Evolutionary conservation across 2,329 filamentous ascomycete species (phyloP).

Genomic region (Pyrenochaeta sp.): DNA sequence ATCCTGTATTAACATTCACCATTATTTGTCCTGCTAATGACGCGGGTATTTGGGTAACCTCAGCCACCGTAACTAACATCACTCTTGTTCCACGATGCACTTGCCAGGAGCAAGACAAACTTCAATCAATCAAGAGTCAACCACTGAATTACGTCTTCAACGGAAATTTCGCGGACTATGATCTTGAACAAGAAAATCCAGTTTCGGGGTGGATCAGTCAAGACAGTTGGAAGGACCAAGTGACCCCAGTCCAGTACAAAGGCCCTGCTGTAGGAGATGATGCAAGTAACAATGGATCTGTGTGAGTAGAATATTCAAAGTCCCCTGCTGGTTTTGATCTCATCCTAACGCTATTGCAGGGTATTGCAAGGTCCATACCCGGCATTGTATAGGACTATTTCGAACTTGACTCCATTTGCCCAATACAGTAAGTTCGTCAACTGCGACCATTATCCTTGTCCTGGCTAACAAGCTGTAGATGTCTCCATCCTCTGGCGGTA

Average conservation of each 20-base stretch:
- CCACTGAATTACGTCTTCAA: background rate
- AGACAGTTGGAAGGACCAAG: background rate
- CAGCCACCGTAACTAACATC: background rate
- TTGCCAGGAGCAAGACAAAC: background rate
- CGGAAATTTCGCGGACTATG: conserved; percentile 3
- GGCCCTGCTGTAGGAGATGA: background rate
- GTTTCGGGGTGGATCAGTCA: background rate
- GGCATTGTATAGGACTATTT: background rate
- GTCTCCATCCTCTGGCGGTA: background rate
- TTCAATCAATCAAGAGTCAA: conserved; percentile 1
- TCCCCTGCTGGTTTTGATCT: background rate
- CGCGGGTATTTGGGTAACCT: background rate
- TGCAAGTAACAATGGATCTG: conserved; percentile 1
- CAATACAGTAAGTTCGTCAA: background rate
- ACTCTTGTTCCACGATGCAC: conserved; percentile 2
- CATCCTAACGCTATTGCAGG: background rate
- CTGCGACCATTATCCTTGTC: background rate
- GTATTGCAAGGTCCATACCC: background rate
- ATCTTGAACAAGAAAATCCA: background rate
- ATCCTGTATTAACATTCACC: background rate
- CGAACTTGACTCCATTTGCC: background rate
- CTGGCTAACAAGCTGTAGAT: background rate
- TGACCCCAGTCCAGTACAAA: background rate
- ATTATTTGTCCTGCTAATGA: background rate
- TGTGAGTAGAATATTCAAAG: background rate